Base-by-base conservation (phyloP, 2,329 filamentous ascomycete species). In the Colletotrichum paranaense region DNA sequence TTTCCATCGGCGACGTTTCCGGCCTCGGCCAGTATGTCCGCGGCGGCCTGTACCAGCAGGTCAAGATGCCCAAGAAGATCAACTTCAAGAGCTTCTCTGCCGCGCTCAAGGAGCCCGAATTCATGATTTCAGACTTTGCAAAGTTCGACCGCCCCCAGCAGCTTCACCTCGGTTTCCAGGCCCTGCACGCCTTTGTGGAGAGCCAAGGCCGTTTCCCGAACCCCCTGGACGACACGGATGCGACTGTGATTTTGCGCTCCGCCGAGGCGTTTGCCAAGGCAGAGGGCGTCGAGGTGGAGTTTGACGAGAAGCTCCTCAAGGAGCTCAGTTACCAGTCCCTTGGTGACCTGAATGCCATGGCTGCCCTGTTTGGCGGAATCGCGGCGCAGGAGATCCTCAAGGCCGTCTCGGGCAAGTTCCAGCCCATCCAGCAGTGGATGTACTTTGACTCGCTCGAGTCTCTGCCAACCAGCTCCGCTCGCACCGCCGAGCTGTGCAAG, bases 401-500 rank as follows among this genome's bases (percentile, higher is more conserved):
- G 85, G 95, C 96, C 22, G 94, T 99, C 7, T 99, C 97, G 65
- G 97, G 97, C 77, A 99, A 99, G 84, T 99, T 99, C 86, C 91
- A 95, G 78, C 97, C 97, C n/a, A 92, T 98, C 76, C 90, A 93
- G 77, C 97, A 99, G 82, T 98, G 94, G 92, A 89, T 99, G 81
- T 98, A 99, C 87, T 97, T 98, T 78, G 97, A 99, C 83, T 98
- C 97, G 1, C 87, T 99, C n/a, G 97, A 99, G 83, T 98, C 97
- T 11, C 88, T 99, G 2, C 96, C 97, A 1, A 89, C 92, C 1
- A 93, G 90, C 19, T 89, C 88, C 57, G 87, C 89, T 75, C 92
- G 97, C 76, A 95, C 93, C 4, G 94, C 97, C 79, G 95, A 97
- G 83, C 88, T 93, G 59, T 99, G 97, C 89, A 93, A 94, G 83